Evolutionary conservation across 2,329 filamentous ascomycete species (phyloP), one percentile per base, ranked within the genome.

Genomic region (Cytospora piceae): DNA sequence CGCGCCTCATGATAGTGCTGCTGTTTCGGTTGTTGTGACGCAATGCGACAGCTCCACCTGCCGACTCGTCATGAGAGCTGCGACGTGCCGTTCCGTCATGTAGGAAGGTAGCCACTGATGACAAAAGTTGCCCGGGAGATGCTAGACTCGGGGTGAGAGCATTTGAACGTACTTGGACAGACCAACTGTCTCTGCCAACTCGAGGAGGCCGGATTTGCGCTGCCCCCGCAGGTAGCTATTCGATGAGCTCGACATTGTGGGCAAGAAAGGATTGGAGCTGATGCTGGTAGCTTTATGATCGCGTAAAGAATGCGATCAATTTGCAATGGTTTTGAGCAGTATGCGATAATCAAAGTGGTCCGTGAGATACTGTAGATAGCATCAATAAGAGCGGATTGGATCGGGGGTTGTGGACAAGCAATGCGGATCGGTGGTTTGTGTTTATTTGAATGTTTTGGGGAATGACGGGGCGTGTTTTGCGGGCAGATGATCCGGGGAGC

Each of bases 211-310:
- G 72, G 83, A 84, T 84, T 96, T 96, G 81, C 91, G 90, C 84
- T 95, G 91, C 77, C 85, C 85, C 77, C 89, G 86, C 75, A 97
- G 84, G 87, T 91, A 96, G 72, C 87, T 86, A 74, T 90, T 87
- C 37, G 66, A 53, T 71, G 79, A 80, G 72, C 80, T 79, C 68
- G 87, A 87, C 88, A 91, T 91, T 58, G 31, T 68, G 61, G 12
- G 51, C 52, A 51, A 22, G 27, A 34, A 51, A 22, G 27, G 49
- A 69, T 69, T 63, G 65, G 72, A 74, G 54, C 71, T 71, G 70
- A 73, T 74, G 58, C 12, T 52, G 58, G 66, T 60, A 63, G 53
- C 7, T 34, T 1, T 56, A 59, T 39, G 62, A 46, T 68, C 59
- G 69, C 64, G 61, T 66, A 68, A 67, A 65, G 34, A 42, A 71